Evolutionary conservation across 495 filamentous ascomycete species (phyloP), one percentile per base, ranked within the genome.

Genomic region (Daldinia childiae): DNA sequence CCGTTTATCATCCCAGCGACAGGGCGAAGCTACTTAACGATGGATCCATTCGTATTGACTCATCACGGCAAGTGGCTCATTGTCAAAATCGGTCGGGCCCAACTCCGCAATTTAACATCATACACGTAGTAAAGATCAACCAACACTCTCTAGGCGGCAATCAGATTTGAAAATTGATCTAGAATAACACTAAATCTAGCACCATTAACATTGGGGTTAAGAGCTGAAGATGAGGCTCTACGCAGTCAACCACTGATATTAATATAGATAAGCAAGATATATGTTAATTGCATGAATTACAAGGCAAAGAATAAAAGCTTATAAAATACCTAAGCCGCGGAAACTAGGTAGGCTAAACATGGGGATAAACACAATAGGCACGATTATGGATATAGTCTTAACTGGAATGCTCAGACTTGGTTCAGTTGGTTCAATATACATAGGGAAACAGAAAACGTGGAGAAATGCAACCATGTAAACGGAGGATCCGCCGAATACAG

Each of bases 21-120:
- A 9, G 17, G 43, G 43, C 43, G 43, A 48, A 48, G 43, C 43
- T 24, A n/a, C 50, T 12, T n/a, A 52, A n/a, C 26, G 5, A 30
- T 54, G 24, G 50, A 54, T 54, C 50, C 26, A 2, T n/a, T 39
- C 19, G 3, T 8, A 3, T 30, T 71, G 58, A 68, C 58, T 62
- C 66, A 68, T 52, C 4, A 4, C 39, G 52, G 39, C 15, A 41
- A 68, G 41, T 68, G 59, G 52, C 58, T 68, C 58, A 58, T 29
- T 7, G 1, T 54, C 14, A 2, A 5, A 29, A 39, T 41, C 12
- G 21, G 26, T 39, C 4, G 14, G 24, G 21, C 11, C 52, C 29
- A 56, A 19, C 50, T 12, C 45, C 27, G 17, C 52, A 48, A 30
- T 21, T 41, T 34, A 19, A 5, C 15, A 54, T n/a, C 11, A 38